Evolutionary conservation across 2,329 filamentous ascomycete species (phyloP).

Genomic region (Aspergillus brasiliensis): DNA sequence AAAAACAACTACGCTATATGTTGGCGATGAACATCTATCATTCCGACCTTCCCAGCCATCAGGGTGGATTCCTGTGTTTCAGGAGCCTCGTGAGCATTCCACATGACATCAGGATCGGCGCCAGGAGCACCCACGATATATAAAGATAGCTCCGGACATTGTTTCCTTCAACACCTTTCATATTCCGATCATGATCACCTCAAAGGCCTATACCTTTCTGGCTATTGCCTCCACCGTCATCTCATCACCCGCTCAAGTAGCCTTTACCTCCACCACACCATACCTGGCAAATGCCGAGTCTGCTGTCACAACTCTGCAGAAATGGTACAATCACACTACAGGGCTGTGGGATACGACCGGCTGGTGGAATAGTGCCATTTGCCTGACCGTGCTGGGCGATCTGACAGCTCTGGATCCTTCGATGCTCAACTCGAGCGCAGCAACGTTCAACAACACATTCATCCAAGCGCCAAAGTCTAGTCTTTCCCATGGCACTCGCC

Average conservation of each 20-base stretch:
- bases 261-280: not conserved
- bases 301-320: not conserved
- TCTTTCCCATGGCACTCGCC: not conserved
- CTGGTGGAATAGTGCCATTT: conserved; percentile 10
- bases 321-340: not conserved
- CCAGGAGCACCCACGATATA: too few relatives aligned
- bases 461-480: not conserved
- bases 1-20: too few relatives aligned
- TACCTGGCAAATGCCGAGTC: not conserved
- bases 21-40: too few relatives aligned
- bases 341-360: conserved; percentile 2
- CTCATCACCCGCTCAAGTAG: not conserved
- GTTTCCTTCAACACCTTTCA: too few relatives aligned
- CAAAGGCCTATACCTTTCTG: not conserved
- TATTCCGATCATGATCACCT: not conserved
- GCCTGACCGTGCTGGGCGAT: conserved; percentile 2
- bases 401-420: not conserved
- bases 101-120: too few relatives aligned
- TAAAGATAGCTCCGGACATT: too few relatives aligned
- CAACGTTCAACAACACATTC: not conserved
- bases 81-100: too few relatives aligned
- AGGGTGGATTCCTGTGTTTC: too few relatives aligned
- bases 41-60: too few relatives aligned
- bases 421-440: not conserved
- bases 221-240: not conserved